Conservation (phyloP, 495 filamentous ascomycete species). For the Penicillium argentinense region DNA sequence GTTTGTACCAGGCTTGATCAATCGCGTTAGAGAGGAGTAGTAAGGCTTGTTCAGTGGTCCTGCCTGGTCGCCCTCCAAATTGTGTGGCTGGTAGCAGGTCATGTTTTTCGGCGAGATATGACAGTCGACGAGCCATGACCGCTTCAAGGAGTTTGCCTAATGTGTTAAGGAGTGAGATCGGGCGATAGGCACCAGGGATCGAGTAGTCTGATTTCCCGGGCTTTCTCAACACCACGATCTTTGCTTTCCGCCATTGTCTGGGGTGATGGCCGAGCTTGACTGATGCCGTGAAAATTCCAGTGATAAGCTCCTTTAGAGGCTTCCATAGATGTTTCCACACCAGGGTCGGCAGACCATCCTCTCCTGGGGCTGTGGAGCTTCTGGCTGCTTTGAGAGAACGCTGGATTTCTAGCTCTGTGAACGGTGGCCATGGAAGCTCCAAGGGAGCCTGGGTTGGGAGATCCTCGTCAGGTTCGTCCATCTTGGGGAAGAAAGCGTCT, state of each 20-base stretch:
- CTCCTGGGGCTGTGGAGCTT: constrained; percentile 21
- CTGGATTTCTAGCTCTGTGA: constrained; percentile 24
- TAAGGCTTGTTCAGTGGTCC: constrained; percentile 17
- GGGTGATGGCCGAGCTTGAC: constrained; percentile 21
- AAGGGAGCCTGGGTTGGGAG: neutral
- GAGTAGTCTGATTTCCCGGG: constrained; percentile 25
- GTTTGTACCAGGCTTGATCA: constrained; percentile 16
- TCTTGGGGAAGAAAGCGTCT: constrained; percentile 27
- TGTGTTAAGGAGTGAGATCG: constrained; percentile 27
- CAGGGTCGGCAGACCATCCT: constrained; percentile 21
- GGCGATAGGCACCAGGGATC: constrained; percentile 16
- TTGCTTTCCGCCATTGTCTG: constrained; percentile 10
- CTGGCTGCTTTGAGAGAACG: constrained; percentile 20
- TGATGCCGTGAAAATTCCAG: neutral
- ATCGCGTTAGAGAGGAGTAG: constrained; percentile 17
- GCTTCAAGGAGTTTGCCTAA: constrained; percentile 19
- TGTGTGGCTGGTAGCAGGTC: constrained; percentile 18
- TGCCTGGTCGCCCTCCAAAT: constrained; percentile 16
- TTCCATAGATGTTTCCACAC: constrained; percentile 23
- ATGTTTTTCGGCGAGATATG: constrained; percentile 15
- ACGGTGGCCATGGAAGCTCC: constrained; percentile 21
- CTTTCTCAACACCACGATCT: constrained; percentile 26
- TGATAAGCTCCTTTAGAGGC: constrained; percentile 14
- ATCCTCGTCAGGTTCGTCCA: constrained; percentile 9
- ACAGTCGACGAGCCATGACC: constrained; percentile 13